A percentile compares a stretch with the other conserved stretches of the same genome.
Conservation (phyloP, 169 alveolate species). For the Sarcocystis neurona region DNA sequence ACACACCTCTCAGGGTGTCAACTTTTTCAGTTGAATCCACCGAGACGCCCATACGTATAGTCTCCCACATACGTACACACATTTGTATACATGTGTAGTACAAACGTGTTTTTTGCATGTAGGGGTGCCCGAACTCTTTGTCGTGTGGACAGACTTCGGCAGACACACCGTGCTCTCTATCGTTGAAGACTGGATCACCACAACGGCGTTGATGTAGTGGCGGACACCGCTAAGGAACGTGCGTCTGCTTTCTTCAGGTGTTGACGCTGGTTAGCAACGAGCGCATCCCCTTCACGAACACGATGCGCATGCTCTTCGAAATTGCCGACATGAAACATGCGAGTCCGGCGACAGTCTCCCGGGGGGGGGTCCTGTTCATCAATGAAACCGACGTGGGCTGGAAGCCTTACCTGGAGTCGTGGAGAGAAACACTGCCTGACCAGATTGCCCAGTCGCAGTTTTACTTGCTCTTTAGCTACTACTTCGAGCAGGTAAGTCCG, state of each 20-base stretch:
- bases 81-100: no score
- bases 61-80: no score
- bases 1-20: no score
- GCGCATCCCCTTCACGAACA: conserved; percentile 93
- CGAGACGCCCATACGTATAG: no score
- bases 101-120: no score
- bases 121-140: no score
- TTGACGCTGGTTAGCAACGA: conserved; percentile 91
- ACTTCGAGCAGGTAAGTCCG: conserved; percentile 76
- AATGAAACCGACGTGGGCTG: conserved; percentile 89
- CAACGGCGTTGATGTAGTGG: no score
- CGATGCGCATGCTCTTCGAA: conserved; percentile 90
- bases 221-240: no score
- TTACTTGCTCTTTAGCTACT: conserved; percentile 85
- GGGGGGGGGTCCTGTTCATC: conserved; percentile 93
- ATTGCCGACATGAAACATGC: conserved; percentile 89
- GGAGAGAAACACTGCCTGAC: conserved; percentile 85
- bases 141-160: no score
- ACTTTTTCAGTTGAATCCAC: no score
- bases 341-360: conserved; percentile 92
- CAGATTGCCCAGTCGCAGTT: conserved; percentile 88
- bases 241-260: conserved; percentile 64
- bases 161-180: no score
- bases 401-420: conserved; percentile 88
- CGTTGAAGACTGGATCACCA: no score